phyloP scores from a whole-genome alignment of 192 early-diverging fungal genomes.

The Geosiphon pyriformis region DNA sequence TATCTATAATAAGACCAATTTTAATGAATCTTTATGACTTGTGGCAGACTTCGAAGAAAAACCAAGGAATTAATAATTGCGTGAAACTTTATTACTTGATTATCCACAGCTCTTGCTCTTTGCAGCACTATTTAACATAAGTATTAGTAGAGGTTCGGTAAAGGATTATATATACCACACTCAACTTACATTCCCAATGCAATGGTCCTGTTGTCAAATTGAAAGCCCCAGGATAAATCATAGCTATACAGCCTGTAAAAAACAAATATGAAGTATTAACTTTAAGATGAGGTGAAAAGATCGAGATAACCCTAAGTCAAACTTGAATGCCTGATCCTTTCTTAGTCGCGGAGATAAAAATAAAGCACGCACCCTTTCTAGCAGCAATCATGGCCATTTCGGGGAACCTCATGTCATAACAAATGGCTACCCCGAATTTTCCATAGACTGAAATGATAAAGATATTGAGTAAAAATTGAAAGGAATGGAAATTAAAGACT shows the following conservation, averaged over 20 bases:
- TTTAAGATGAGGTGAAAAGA: no score
- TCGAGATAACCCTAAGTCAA: no score
- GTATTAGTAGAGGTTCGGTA: no score
- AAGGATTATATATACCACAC: background rate
- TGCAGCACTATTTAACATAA: conserved; percentile 26
- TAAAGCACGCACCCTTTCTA: conserved; percentile 57
- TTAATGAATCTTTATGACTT: background rate
- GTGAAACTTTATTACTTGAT: conserved; percentile 45
- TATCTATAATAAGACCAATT: conserved; percentile 37
- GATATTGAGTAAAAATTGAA: background rate
- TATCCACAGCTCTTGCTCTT: conserved; percentile 77
- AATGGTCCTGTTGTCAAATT: conserved; percentile 93
- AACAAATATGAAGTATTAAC: background rate
- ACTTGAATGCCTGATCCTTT: no score
- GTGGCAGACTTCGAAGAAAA: background rate
- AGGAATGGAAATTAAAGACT: background rate
- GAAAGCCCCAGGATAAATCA: conserved; percentile 98
- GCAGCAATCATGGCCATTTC: conserved; percentile 94
- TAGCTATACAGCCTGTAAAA: conserved; percentile 64
- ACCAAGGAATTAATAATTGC: background rate
- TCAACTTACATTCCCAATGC: conserved; percentile 76
- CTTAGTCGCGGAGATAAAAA: no score
- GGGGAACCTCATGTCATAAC: conserved; percentile 96
- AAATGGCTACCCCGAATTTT: conserved; percentile 87
- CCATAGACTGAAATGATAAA: conserved; percentile 56